Percentiles rank a stretch among this genome's conserved stretches.
These are phyloP conservation scores for Apodospora peruviana DNA, from an alignment of 495 filamentous ascomycete genomes.

Conservation along the genomic window DNA sequence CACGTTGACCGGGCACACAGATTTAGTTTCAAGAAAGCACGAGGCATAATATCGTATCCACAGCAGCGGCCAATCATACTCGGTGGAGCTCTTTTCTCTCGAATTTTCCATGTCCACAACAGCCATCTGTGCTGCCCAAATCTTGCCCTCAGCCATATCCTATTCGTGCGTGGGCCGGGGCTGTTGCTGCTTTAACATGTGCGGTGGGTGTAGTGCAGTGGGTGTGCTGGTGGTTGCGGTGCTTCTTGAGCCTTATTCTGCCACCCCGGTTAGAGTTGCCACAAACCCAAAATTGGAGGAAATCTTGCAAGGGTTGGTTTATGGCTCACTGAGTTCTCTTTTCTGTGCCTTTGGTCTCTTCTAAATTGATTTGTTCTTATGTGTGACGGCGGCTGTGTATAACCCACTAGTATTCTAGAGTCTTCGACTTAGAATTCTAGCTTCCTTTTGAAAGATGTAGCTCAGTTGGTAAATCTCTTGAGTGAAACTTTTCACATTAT, in stretches of 20 bases:
- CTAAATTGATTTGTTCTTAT: not conserved
- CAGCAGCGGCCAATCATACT: too few relatives aligned
- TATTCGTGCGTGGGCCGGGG: not conserved
- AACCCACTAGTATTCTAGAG: too few relatives aligned
- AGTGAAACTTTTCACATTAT: too few relatives aligned
- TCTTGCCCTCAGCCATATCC: not conserved
- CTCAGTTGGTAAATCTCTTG: too few relatives aligned
- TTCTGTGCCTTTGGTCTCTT: not conserved
- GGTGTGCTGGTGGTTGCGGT: not conserved
- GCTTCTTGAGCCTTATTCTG: not conserved
- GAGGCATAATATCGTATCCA: too few relatives aligned
- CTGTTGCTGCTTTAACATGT: not conserved
- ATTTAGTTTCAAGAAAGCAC: too few relatives aligned
- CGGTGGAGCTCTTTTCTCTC: too few relatives aligned
- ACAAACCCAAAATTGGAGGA: not conserved
- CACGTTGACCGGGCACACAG: too few relatives aligned
- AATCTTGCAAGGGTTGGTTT: not conserved
- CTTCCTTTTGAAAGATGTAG: too few relatives aligned
- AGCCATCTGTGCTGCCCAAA: not conserved
- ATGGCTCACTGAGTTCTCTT: not conserved
- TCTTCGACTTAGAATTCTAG: too few relatives aligned
- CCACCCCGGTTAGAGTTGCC: not conserved
- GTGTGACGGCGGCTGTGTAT: too few relatives aligned
- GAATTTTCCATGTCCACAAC: too few relatives aligned
- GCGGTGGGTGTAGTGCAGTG: not conserved